Conservation (phyloP, 2,329 filamentous ascomycete species). For the Chalara sp. region DNA sequence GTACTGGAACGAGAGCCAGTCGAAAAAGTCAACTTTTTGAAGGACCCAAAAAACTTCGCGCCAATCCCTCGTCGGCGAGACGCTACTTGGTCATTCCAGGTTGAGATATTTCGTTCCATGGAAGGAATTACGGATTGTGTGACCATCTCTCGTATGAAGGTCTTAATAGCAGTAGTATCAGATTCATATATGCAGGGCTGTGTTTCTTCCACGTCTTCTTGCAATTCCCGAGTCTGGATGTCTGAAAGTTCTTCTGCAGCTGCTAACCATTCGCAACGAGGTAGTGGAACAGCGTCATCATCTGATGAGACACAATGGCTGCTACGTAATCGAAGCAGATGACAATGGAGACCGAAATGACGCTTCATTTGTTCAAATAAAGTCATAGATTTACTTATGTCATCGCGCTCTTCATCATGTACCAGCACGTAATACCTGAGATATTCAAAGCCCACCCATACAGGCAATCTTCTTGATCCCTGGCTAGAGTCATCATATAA, state of each 20-base stretch:
- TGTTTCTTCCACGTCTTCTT: conserved; percentile 65
- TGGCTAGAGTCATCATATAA: conserved; percentile 81
- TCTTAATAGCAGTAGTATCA: conserved; percentile 79
- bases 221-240: conserved; percentile 59
- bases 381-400: conserved; percentile 81
- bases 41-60: conserved; percentile 89
- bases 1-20: conserved; percentile 32
- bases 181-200: conserved; percentile 84
- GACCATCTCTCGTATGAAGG: conserved; percentile 90
- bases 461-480: conserved; percentile 65
- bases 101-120: conserved; percentile 86
- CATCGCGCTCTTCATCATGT: conserved; percentile 92
- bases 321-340: conserved; percentile 79
- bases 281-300: conserved; percentile 79
- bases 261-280: conserved; percentile 82
- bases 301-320: conserved; percentile 82
- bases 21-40: conserved; percentile 91
- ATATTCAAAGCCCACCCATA: conserved; percentile 88
- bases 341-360: conserved; percentile 94
- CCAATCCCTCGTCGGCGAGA: conserved; percentile 78
- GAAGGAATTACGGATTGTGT: conserved; percentile 90
- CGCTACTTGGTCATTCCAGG: conserved; percentile 97
- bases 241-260: conserved; percentile 77
- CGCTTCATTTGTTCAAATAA: conserved; percentile 99
- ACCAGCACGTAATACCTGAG: conserved; percentile 93